A percentile compares a stretch with the other conserved stretches of the same genome.
These are phyloP conservation scores for Starmerella powellii DNA, from an alignment of 805 yeast species.

Conservation along the genomic window DNA sequence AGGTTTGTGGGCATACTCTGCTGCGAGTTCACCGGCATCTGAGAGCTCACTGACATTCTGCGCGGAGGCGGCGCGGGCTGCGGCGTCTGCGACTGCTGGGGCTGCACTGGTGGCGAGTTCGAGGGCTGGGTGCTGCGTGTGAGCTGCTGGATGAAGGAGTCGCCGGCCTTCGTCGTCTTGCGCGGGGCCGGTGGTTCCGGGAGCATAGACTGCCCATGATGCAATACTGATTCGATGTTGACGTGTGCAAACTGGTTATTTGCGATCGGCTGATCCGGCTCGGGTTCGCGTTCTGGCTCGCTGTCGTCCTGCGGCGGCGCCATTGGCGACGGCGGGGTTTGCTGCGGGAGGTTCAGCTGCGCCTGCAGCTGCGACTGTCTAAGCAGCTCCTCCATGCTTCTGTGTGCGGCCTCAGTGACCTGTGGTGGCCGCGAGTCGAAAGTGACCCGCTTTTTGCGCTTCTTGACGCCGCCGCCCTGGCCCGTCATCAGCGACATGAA, in stretches of 20 bases:
- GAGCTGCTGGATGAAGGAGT: conserved; percentile 21
- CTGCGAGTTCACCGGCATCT: not conserved
- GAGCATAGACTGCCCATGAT: conserved; percentile 42
- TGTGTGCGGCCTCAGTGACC: conserved; percentile 32
- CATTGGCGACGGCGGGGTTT: conserved; percentile 22
- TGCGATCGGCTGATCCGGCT: conserved; percentile 56
- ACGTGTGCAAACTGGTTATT: conserved; percentile 65
- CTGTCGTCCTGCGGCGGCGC: conserved; percentile 12
- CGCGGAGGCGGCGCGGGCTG: conserved; percentile 6
- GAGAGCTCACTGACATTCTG: not conserved
- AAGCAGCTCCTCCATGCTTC: conserved; percentile 30
- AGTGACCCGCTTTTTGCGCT: conserved; percentile 28
- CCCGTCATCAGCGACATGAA: conserved; percentile 83
- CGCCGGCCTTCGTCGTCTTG: conserved; percentile 18
- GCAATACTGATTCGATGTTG: conserved; percentile 63
- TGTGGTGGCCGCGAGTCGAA: conserved; percentile 31
- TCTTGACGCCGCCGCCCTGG: conserved; percentile 12
- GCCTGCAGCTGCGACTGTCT: conserved; percentile 23
- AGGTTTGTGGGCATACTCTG: not conserved
- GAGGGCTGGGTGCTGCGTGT: conserved; percentile 6
- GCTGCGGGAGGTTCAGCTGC: conserved; percentile 8
- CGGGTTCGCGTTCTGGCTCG: conserved; percentile 19
- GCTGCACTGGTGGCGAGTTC: not conserved
- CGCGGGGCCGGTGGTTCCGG: conserved; percentile 36
- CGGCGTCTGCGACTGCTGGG: not conserved